phyloP scores from a whole-genome alignment of 305 asterid species.

The Fraxinus nigra region DNA sequence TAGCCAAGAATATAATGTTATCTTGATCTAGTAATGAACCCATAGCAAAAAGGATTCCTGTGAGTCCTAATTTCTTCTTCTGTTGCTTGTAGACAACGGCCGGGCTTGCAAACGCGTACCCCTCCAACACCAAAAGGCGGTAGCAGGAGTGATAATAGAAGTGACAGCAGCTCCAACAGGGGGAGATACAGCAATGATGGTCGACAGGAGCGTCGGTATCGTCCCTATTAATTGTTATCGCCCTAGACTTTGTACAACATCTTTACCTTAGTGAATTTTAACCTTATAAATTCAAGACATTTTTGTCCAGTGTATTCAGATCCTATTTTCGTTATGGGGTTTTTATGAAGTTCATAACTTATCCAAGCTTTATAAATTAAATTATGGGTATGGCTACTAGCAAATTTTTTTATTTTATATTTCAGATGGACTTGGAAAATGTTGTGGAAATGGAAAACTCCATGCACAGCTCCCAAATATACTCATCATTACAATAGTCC shows the following conservation, averaged over 20 bases:
- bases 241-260: neutral
- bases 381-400: neutral
- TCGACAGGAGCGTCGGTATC: conserved; percentile 25
- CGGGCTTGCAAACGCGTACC: conserved; percentile 34
- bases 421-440: neutral
- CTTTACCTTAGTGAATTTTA: neutral
- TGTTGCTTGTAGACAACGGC: conserved; percentile 41
- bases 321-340: neutral
- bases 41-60: neutral
- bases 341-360: neutral
- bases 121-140: conserved; percentile 36
- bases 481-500: too few relatives aligned
- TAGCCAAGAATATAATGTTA: neutral
- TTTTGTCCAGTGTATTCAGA: neutral
- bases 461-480: neutral
- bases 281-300: neutral
- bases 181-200: conserved; percentile 39
- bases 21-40: neutral
- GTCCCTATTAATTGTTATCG: neutral
- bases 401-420: too few relatives aligned
- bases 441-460: neutral
- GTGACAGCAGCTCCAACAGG: conserved; percentile 32
- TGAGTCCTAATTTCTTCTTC: neutral
- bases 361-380: neutral
- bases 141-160: conserved; percentile 15